Percentiles rank a stretch among this genome's conserved stretches.
Conservation (phyloP, 2,329 filamentous ascomycete genomes). For the Colletotrichum sp. region DNA sequence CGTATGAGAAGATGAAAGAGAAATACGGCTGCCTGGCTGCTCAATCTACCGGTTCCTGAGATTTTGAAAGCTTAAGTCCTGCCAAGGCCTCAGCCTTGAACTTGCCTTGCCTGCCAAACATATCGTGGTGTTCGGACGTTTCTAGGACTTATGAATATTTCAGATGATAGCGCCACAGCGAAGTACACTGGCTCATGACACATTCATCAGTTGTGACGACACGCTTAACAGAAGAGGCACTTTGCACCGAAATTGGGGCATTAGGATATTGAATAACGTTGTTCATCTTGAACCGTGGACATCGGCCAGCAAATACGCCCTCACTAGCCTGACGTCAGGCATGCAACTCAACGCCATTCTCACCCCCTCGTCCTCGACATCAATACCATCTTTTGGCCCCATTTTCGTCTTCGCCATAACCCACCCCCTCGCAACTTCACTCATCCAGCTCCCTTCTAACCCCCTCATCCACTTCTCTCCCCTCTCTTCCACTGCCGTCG, state of each 20-base stretch:
- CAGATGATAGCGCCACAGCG: background rate
- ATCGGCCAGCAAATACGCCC: background rate
- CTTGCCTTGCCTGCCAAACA: background rate
- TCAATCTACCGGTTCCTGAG: background rate
- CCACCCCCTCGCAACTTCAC: constrained; percentile 11
- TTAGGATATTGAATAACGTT: rapidly evolving
- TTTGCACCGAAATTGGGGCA: no score
- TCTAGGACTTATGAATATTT: rapidly evolving
- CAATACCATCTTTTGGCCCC: background rate
- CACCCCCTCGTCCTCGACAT: background rate
- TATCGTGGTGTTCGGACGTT: background rate
- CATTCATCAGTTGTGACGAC: no score
- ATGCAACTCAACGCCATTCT: background rate
- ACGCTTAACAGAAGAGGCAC: no score
- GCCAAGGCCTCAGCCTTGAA: background rate
- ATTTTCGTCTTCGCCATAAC: background rate
- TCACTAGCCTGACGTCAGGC: constrained; percentile 10
- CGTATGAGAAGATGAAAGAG: background rate
- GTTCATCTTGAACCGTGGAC: background rate
- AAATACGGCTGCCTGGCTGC: background rate
- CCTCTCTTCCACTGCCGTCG: background rate
- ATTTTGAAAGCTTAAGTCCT: background rate
- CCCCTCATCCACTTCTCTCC: constrained; percentile 7
- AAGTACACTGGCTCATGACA: no score
- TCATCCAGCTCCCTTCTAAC: constrained; percentile 1